Conservation (phyloP, 345 rosid species). For the Rhizophora apiculata region DNA sequence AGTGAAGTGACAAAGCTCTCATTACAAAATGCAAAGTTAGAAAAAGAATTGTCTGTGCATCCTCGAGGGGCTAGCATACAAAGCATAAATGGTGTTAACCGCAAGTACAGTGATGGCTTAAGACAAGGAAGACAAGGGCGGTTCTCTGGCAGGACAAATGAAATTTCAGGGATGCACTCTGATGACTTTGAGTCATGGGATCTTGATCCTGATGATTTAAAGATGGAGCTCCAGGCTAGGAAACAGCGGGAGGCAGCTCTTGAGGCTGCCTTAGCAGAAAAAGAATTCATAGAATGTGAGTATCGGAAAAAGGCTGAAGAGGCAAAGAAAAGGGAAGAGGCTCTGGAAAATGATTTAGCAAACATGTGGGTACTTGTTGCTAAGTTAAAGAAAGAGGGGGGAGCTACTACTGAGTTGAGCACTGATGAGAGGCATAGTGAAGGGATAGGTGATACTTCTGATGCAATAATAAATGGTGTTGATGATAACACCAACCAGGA, state of each 20-base stretch:
- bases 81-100: constrained; percentile 55
- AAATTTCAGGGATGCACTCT: constrained; percentile 41
- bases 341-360: constrained; percentile 92
- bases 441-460: constrained; percentile 30
- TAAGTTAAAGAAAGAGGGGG: constrained; percentile 81
- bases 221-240: constrained; percentile 84
- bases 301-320: constrained; percentile 79
- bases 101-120: constrained; percentile 63
- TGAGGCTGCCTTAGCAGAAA: constrained; percentile 84
- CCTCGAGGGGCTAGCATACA: constrained; percentile 46
- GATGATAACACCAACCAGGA: constrained; percentile 37
- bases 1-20: constrained; percentile 89
- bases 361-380: constrained; percentile 99
- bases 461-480: constrained; percentile 38
- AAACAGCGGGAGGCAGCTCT: constrained; percentile 84
- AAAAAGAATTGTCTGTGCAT: constrained; percentile 65
- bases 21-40: constrained; percentile 72
- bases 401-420: constrained; percentile 44
- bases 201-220: constrained; percentile 73
- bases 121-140: constrained; percentile 77
- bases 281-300: constrained; percentile 77
- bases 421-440: constrained; percentile 39
- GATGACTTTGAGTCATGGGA: constrained; percentile 83
- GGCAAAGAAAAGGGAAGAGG: constrained; percentile 84
- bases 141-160: constrained; percentile 60